Conservation (phyloP, 371 early-diverging fungal genomes). For the Mucor racemosus region DNA sequence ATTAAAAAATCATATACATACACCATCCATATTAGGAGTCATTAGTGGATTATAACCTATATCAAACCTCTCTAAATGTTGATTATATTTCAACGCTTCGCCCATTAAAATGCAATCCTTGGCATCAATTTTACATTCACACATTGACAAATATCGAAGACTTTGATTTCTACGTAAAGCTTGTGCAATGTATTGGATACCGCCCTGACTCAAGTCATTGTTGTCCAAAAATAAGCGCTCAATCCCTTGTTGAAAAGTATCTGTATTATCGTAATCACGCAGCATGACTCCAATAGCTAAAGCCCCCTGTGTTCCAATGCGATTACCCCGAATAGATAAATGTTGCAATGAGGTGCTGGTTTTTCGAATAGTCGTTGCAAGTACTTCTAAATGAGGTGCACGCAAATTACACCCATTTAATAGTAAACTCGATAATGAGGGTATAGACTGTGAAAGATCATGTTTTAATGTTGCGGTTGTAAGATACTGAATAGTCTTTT, state of each 20-base stretch:
- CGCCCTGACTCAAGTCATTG: slow-evolving; percentile 65
- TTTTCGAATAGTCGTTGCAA: slow-evolving; percentile 58
- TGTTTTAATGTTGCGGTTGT: slow-evolving; percentile 49
- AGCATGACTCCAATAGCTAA: slow-evolving; percentile 70
- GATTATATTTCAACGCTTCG: slow-evolving; percentile 67
- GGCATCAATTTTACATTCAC: slow-evolving; percentile 64
- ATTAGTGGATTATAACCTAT: slow-evolving; percentile 50
- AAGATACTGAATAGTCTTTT: slow-evolving; percentile 59
- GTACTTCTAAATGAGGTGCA: slow-evolving; percentile 52
- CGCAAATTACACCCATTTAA: slow-evolving; percentile 65
- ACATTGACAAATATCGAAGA: slow-evolving; percentile 50
- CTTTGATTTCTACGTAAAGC: slow-evolving; percentile 64
- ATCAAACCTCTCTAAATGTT: slow-evolving; percentile 43
- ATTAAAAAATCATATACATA: slow-evolving; percentile 25
- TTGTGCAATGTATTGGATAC: slow-evolving; percentile 68
- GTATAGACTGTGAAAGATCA: slow-evolving; percentile 12
- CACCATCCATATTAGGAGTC: slow-evolving; percentile 49
- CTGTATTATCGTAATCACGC: slow-evolving; percentile 58
- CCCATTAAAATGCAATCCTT: slow-evolving; percentile 58
- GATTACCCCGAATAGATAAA: slow-evolving; percentile 41
- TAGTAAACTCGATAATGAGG: slow-evolving; percentile 54
- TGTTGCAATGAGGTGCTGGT: slow-evolving; percentile 44
- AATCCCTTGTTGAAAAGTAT: slow-evolving; percentile 37
- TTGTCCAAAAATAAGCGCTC: slow-evolving; percentile 39
- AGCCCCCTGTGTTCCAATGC: slow-evolving; percentile 53